These are phyloP conservation scores for Citrus mangshanensis DNA, from an alignment of 345 rosid genomes.

Conservation along the genomic window DNA sequence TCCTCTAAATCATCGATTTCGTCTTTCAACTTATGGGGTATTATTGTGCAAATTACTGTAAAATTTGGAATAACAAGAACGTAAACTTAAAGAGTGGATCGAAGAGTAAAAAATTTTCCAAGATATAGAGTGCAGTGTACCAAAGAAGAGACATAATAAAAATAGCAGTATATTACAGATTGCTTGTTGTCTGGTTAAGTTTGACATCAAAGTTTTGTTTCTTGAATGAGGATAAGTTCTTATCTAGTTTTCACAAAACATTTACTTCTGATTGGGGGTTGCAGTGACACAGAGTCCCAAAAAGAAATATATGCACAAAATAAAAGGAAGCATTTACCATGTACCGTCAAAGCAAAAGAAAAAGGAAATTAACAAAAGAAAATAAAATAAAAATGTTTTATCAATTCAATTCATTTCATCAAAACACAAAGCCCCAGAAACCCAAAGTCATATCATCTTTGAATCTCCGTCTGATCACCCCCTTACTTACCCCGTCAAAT, in stretches of 20 bases:
- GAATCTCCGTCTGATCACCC: constrained; percentile 4
- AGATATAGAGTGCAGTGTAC: too few species aligned
- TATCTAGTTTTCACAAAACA: constrained; percentile 25
- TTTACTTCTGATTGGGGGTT: constrained; percentile 12
- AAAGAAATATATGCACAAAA: constrained; percentile 18
- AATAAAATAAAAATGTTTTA: background rate
- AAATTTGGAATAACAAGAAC: too few species aligned
- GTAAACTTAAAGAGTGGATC: too few species aligned
- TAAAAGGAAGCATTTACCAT: constrained; percentile 24
- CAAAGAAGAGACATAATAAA: too few species aligned
- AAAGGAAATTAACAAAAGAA: constrained; percentile 9
- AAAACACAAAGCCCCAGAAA: constrained; percentile 35
- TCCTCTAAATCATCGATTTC: background rate
- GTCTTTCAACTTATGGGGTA: background rate
- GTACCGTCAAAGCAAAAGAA: constrained; percentile 39
- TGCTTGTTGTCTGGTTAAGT: background rate
- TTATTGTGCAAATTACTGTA: too few species aligned
- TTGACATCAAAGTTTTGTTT: constrained; percentile 1
- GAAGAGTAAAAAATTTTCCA: too few species aligned
- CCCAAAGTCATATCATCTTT: constrained; percentile 22
- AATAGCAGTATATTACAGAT: too few species aligned
- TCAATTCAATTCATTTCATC: constrained; percentile 17
- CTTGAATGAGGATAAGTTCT: constrained; percentile 1
- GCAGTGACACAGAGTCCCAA: background rate
- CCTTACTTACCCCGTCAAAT: constrained; percentile 72